Conservation (phyloP, 73 alveolate genomes). For the Tetrahymena thermophila region DNA sequence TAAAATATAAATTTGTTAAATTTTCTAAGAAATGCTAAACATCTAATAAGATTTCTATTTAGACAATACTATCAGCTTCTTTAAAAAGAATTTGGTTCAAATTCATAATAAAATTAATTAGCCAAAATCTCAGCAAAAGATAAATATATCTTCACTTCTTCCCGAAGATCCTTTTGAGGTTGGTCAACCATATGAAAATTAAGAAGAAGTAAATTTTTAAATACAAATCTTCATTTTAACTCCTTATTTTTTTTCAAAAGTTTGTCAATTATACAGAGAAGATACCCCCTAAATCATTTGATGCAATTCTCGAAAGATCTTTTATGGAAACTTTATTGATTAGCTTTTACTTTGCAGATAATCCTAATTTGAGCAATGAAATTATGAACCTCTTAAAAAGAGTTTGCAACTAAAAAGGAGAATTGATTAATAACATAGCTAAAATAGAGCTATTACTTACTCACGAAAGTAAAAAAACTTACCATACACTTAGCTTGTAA, state of each 20-base stretch:
- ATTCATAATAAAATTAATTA: neutral
- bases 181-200: neutral
- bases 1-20: conserved; percentile 24
- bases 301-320: conserved; percentile 22
- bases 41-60: conserved; percentile 22
- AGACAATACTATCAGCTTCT: conserved; percentile 28
- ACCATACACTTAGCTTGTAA: neutral
- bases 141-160: neutral
- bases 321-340: conserved; percentile 32
- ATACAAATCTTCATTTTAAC: neutral
- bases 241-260: neutral
- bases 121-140: neutral
- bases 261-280: neutral
- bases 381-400: conserved; percentile 16
- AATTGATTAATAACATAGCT: conserved; percentile 8
- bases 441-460: conserved; percentile 9
- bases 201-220: neutral
- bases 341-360: conserved; percentile 27
- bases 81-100: neutral
- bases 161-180: conserved; percentile 17
- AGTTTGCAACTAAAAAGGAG: conserved; percentile 18
- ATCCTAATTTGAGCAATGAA: conserved; percentile 16
- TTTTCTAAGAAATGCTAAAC: conserved; percentile 26
- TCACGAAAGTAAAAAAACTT: neutral
- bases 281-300: conserved; percentile 1